A percentile compares a stretch with the other conserved stretches of the same genome.
Evolutionary conservation across 352 stramenopile species (phyloP).

Genomic region (Globisporangium ultimum): DNA sequence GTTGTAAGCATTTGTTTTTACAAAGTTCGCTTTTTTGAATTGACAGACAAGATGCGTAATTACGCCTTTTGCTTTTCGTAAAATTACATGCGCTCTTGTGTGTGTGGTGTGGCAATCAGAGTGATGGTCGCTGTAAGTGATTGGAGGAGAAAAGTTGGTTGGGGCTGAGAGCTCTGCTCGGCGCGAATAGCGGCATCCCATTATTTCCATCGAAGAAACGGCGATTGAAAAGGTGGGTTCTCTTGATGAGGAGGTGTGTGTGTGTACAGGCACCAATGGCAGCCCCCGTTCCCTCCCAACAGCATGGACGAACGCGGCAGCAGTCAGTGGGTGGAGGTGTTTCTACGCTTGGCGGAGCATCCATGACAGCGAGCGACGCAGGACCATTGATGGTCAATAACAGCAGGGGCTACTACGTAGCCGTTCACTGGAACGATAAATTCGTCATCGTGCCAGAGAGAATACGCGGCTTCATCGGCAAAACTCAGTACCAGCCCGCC

Average conservation of each 20-base stretch:
- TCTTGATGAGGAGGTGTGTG: background rate
- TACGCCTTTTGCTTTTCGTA: slow-evolving; percentile 3
- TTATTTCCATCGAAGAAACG: slow-evolving; percentile 87
- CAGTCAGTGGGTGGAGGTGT: background rate
- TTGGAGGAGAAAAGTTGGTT: slow-evolving; percentile 62
- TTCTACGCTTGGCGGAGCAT: too few species aligned
- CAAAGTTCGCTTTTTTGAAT: slow-evolving; percentile 4
- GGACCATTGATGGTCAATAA: too few species aligned
- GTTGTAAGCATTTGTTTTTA: background rate
- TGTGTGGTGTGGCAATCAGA: slow-evolving; percentile 12
- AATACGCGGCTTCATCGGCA: too few species aligned
- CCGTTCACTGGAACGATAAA: too few species aligned
- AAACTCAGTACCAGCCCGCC: too few species aligned
- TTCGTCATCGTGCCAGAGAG: too few species aligned
- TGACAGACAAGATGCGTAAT: slow-evolving; percentile 8
- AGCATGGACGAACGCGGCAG: background rate
- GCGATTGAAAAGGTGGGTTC: slow-evolving; percentile 45
- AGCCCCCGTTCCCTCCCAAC: background rate
- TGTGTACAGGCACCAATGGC: background rate
- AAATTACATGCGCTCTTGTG: slow-evolving; percentile 1
- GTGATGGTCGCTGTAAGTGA: slow-evolving; percentile 61
- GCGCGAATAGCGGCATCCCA: slow-evolving; percentile 42
- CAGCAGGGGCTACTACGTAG: too few species aligned
- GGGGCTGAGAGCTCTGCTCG: slow-evolving; percentile 7
- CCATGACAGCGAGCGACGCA: too few species aligned